Conservation (phyloP, 345 rosid species). For the Salix koriyanagi region DNA sequence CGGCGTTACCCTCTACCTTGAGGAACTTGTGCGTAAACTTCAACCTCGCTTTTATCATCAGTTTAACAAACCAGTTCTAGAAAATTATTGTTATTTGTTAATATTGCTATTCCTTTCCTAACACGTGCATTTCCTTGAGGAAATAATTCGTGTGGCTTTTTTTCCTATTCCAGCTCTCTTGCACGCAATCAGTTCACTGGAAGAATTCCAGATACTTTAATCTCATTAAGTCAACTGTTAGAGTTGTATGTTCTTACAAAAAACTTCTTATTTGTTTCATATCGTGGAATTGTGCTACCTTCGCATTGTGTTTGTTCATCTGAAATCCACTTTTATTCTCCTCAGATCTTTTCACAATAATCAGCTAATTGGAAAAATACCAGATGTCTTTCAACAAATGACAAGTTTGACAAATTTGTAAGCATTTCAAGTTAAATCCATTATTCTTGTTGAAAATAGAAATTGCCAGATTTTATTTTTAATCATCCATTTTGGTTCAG, state of each 20-base stretch:
- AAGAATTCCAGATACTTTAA: conserved; percentile 49
- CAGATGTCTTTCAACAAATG: conserved; percentile 64
- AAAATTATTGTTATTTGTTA: background rate
- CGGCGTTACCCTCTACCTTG: conserved; percentile 60
- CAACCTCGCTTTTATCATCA: background rate
- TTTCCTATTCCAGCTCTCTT: conserved; percentile 46
- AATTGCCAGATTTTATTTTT: conserved; percentile 19
- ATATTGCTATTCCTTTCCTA: background rate
- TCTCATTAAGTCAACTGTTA: conserved; percentile 38
- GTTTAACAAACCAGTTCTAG: background rate
- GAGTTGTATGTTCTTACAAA: conserved; percentile 44
- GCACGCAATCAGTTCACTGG: conserved; percentile 57
- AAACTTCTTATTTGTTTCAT: conserved; percentile 2
- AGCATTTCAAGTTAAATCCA: conserved; percentile 7
- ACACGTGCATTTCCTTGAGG: background rate
- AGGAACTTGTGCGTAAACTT: conserved; percentile 51
- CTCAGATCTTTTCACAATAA: conserved; percentile 69
- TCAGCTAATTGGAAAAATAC: conserved; percentile 59
- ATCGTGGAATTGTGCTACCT: background rate
- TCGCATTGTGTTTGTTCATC: conserved; percentile 1
- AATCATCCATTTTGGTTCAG: conserved; percentile 34
- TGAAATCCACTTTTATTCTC: conserved; percentile 7
- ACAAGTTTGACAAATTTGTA: conserved; percentile 58
- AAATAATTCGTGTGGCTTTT: background rate
- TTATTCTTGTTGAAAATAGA: background rate